Base-by-base conservation (phyloP, 805 yeast genomes). In the Metschnikowia gelsemii region DNA sequence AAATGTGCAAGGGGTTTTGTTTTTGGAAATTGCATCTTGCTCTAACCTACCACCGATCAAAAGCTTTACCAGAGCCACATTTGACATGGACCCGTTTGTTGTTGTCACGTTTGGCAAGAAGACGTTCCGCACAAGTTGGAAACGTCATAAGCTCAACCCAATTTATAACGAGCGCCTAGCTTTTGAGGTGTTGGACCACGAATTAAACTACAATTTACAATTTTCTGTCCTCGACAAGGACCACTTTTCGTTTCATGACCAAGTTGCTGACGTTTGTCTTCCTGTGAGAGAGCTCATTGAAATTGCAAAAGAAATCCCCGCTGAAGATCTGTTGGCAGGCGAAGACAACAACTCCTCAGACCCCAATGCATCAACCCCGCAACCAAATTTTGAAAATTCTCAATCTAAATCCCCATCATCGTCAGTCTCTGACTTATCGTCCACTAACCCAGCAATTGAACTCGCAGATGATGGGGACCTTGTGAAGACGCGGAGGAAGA, bases 81-180 rank as follows among this genome's bases (percentile, higher is more conserved):
- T 85, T 57, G 96, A 89, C 61, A 87, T 93, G 95, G 99, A 93
- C 58, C 98, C 98, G 2, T 93, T 91, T 64, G 91, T 91, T 2
- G 88, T 91, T 14, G 82, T 88, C 1, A 82, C 96, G 0, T 88
- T 91, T 61, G 96, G 96, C 8, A 82, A 85, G 54, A 84, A 84
- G 50, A 88, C 91, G 0, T 91, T 79, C 61, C 77, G 95, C 51
- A 89, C 97, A 0, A 81, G 89, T 8, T 84, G 89, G 81, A 76
- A 82, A 50, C 76, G 86, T 17, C 97, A 91, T 59, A 83, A 87
- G 1, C 62, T 87, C 38, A 82, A 82, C 40, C 99, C 99, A 0
- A 73, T 81, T 0, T 91, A 81, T 64, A 81, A 88, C 53, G 95
- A 90, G 60, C 68, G 83, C 49, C 63, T 90, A 16, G 82, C 91